phyloP scores from a whole-genome alignment of 2,329 filamentous ascomycete species.

The Calonectria leucothoes region DNA sequence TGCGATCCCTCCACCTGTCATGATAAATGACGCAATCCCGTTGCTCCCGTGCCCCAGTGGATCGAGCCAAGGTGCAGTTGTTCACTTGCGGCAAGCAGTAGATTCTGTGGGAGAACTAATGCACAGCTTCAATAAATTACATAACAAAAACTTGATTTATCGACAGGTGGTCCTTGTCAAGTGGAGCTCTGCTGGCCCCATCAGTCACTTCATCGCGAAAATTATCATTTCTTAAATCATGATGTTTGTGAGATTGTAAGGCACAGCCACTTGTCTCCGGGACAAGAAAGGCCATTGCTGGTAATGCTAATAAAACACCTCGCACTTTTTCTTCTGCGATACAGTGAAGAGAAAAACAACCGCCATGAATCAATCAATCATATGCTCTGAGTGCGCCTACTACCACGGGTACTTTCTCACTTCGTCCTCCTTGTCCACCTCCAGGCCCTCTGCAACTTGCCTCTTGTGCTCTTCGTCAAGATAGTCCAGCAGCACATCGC shows the following conservation, averaged over 20 bases:
- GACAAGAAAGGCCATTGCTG: not conserved
- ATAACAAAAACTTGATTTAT: not conserved
- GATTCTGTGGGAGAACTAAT: not conserved
- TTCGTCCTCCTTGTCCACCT: conserved; percentile 70
- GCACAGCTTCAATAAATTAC: not conserved
- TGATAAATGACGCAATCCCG: not conserved
- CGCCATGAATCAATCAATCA: too few relatives aligned
- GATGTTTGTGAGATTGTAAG: not conserved
- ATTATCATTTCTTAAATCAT: too few relatives aligned
- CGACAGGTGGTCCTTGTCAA: not conserved
- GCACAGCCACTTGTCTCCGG: not conserved
- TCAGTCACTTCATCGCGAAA: not conserved
- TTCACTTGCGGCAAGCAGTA: not conserved
- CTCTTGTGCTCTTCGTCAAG: conserved; percentile 79
- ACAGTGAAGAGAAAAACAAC: not conserved
- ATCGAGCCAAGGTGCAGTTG: not conserved
- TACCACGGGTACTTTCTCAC: conserved; percentile 71
- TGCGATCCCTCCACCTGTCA: not conserved
- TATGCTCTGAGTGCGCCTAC: too few relatives aligned
- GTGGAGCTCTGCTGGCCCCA: not conserved
- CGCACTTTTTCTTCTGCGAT: not conserved
- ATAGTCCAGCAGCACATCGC: conserved; percentile 79
- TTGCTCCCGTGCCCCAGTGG: not conserved
- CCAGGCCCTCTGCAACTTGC: conserved; percentile 76
- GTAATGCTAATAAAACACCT: not conserved